Conservation (phyloP, 139 green algal genomes). For the Chlamydomonas incerta region DNA sequence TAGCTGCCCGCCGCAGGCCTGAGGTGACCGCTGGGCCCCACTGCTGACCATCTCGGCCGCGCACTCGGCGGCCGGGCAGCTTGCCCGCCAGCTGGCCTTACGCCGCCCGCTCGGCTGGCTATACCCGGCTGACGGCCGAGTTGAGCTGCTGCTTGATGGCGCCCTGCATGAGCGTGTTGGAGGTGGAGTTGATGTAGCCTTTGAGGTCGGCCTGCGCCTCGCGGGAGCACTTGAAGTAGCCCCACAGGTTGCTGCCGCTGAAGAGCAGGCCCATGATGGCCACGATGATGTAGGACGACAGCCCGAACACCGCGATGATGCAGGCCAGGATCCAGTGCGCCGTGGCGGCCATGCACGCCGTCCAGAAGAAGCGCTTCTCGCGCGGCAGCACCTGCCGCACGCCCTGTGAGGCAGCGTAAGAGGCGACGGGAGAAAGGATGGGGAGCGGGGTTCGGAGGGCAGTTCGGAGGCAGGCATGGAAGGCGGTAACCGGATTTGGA, state of each 20-base stretch:
- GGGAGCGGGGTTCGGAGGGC: no score
- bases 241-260: constrained; percentile 81
- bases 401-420: constrained; percentile 66
- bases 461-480: no score
- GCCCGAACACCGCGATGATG: constrained; percentile 15
- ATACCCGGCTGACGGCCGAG: constrained; percentile 28
- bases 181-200: constrained; percentile 51
- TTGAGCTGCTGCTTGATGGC: constrained; percentile 40
- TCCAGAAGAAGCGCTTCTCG: constrained; percentile 85
- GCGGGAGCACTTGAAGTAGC: constrained; percentile 93
- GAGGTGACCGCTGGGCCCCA: no score
- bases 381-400: constrained; percentile 75
- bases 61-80: no score
- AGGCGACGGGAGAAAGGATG: no score
- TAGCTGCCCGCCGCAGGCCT: no score
- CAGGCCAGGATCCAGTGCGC: constrained; percentile 29
- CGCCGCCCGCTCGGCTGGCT: not conserved
- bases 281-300: constrained; percentile 85
- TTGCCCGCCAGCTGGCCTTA: no score
- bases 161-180: constrained; percentile 55
- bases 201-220: constrained; percentile 70
- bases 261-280: constrained; percentile 85
- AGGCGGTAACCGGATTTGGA: no score
- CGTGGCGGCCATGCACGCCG: constrained; percentile 65
- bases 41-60: no score